Evolutionary conservation across 371 early-diverging fungal species (phyloP).

Genomic region (Apophysomyces ossiformis): DNA sequence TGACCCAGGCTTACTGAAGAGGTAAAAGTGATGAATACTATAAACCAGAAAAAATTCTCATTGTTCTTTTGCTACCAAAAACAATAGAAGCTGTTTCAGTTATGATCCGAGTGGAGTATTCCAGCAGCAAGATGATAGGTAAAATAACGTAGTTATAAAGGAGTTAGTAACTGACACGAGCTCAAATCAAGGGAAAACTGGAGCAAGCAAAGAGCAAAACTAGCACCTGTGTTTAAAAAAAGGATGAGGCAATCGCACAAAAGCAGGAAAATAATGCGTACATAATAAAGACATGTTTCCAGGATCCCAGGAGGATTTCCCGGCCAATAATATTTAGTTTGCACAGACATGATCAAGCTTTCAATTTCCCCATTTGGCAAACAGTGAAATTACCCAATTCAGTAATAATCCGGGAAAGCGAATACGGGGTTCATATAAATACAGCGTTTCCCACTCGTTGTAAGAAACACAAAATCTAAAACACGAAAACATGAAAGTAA

Average conservation of each 20-base stretch:
- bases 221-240: background rate
- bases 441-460: background rate
- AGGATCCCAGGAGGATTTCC: too few relatives aligned
- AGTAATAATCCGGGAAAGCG: accelerated
- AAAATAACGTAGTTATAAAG: background rate
- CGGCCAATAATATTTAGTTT: too few relatives aligned
- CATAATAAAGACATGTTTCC: too few relatives aligned
- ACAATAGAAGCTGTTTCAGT: slow-evolving; percentile 44
- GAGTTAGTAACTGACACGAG: slow-evolving; percentile 3
- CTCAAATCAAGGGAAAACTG: background rate
- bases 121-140: slow-evolving; percentile 37
- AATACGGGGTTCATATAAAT: background rate
- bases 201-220: background rate
- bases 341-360: too few relatives aligned
- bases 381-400: too few relatives aligned
- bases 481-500: too few relatives aligned
- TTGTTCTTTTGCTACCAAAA: background rate
- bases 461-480: background rate
- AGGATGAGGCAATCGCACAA: too few relatives aligned
- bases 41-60: background rate
- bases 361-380: too few relatives aligned
- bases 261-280: too few relatives aligned
- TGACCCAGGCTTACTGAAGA: slow-evolving; percentile 39
- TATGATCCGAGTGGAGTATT: slow-evolving; percentile 49
- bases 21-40: slow-evolving; percentile 24